Base-by-base conservation (phyloP, 768 basidiomycete species). In the Boletus rex-veris region DNA sequence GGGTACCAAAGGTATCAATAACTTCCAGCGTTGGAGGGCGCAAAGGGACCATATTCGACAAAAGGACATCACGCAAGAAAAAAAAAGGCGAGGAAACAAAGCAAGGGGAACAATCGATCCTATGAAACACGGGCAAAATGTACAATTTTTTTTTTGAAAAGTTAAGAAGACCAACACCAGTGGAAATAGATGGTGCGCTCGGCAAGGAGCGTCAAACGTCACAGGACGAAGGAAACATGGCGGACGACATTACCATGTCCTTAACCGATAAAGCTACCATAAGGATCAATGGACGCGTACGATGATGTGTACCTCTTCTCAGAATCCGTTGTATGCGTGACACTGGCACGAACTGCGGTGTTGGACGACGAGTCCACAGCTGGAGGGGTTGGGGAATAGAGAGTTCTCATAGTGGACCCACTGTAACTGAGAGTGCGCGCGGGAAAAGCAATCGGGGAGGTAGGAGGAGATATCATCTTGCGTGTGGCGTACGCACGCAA, bases 401-500 rank as follows among this genome's bases (percentile, higher is more conserved):
- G 63, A 3, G 59, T 61, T 41, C 71, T 65, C 67, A 67, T 71
- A 16, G 57, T 59, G 31, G 60, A 52, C 7, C 70, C 54, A 35
- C 60, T 51, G 47, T 59, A 64, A 46, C 59, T 67, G 37, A 62
- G 59, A 24, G 58, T 47, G 21, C 63, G 71, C 3, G 58, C 40
- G 11, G 69, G 69, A 49, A 69, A 72, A 18, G 69, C 55, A 14
- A 72, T 62, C 14, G 71, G 58, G 3, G 69, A 63, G 31, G 64
- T 60, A 43, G 71, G 70, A 55, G 71, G 72, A 24, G 71, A 73
- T 11, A 62, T 57, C 14, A 67, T 62, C 42, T 69, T 72, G 57
- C 79, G 74, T 26, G 74, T 79, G 6, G 87, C 87, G 55, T 88
- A 90, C 1, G 85, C 85, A 36, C 85, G 81, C 42, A 90, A 74